phyloP scores from a whole-genome alignment of 2,329 filamentous ascomycete genomes.

The Tolypocladium pustulatum region DNA sequence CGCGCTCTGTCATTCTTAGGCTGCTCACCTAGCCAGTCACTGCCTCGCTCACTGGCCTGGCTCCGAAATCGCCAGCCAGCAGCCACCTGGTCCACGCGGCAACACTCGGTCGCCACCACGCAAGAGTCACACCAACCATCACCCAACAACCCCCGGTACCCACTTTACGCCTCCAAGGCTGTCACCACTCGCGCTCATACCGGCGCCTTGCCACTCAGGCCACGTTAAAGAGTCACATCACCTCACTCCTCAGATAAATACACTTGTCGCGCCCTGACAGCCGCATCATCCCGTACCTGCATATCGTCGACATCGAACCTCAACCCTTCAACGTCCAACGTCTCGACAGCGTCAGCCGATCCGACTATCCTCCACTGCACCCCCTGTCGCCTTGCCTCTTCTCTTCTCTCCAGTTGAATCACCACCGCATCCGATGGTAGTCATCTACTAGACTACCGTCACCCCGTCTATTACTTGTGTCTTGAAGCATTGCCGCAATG shows the following conservation, averaged over 20 bases:
- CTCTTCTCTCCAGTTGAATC: not conserved
- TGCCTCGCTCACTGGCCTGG: conserved; percentile 15
- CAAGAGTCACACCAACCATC: conserved; percentile 25
- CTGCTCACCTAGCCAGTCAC: conserved; percentile 2
- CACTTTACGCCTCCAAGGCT: conserved; percentile 12
- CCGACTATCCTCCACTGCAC: not conserved
- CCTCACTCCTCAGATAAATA: conserved; percentile 18
- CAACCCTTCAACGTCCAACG: not conserved
- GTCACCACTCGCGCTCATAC: conserved; percentile 7
- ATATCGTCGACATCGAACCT: conserved; percentile 11
- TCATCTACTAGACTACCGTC: conserved; percentile 14
- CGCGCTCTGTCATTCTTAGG: conserved; percentile 2
- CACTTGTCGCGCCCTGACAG: conserved; percentile 11
- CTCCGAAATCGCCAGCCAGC: conserved; percentile 27
- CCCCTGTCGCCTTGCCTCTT: not conserved
- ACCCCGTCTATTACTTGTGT: conserved; percentile 9
- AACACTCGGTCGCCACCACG: conserved; percentile 22
- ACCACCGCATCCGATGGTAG: conserved; percentile 2
- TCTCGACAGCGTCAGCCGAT: not conserved
- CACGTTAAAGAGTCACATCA: conserved; percentile 24
- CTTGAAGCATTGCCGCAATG: conserved; percentile 38
- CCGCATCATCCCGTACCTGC: conserved; percentile 17
- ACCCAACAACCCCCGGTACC: conserved; percentile 12
- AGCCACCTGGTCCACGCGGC: conserved; percentile 20
- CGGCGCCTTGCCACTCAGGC: conserved; percentile 21